Base-by-base conservation (phyloP, 2,329 filamentous ascomycete species). In the Microsporum ferrugineum region DNA sequence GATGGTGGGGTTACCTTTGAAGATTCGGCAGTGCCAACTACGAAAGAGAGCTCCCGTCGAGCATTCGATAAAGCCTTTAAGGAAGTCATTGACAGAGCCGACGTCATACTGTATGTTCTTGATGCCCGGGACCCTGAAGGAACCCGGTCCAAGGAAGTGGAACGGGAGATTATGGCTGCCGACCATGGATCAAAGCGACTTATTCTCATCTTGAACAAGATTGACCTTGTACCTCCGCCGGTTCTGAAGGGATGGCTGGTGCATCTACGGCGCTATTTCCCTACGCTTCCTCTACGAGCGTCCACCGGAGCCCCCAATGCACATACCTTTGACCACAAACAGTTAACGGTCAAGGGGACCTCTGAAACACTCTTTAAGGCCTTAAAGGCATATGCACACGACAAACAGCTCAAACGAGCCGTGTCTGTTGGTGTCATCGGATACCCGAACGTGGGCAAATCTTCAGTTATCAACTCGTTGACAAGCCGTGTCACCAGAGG, bases 1-100 rank as follows among this genome's bases (percentile, higher is more conserved):
- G 76, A 77, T 12, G 79, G 73, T n/a, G 79, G 78, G 14, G 76
- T 81, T 58, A 80, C 82, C 5, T 81, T 82, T 2, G 68, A 72
- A 41, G 66, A 69, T 39, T 82, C 82, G 2, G 68, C 72, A 38
- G 66, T 68, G 6, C 45, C 61, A 10, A 60, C 66, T 12, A 66
- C 67, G 27, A 75, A 75, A 69, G 85, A 88, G 64, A 82, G 80
- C 55, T 96, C 91, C 59, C 84, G 91, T 69, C 89, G 86, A 75
- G 89, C 90, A 60, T 96, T 92, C 75, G 91, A 96, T 81, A 96
- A 95, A 79, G 85, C 95, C 68, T 96, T 96, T 82, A 96, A 96
- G 79, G 84, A 89, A 71, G 91, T 96, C 14, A 85, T 95, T 38
- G 89, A 95, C 64, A 84, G 88, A 64, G 88, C 91, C 57, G 91